Evolutionary conservation across 108 stramenopile genomes (phyloP).

Genomic region (Skeletonema potamos): DNA sequence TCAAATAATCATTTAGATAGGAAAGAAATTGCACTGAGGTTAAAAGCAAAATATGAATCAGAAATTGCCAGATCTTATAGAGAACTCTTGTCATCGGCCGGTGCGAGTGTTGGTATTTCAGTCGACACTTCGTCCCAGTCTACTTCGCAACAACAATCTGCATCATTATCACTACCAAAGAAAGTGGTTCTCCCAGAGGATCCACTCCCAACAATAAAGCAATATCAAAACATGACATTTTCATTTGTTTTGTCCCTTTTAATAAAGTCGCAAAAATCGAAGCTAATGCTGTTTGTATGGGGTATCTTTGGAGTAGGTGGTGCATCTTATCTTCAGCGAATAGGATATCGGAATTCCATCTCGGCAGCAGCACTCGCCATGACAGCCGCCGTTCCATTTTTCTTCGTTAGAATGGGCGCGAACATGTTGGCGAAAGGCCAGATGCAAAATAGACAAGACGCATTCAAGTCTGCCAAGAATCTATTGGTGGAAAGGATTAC

Average conservation of each 20-base stretch:
- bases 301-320: neutral
- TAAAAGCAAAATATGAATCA: conserved; percentile 37
- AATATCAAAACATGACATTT: neutral
- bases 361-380: neutral
- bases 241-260: neutral
- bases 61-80: conserved; percentile 22
- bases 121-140: neutral
- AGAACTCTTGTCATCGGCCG: conserved; percentile 10
- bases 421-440: conserved; percentile 2
- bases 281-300: neutral
- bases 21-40: neutral
- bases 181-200: conserved; percentile 2
- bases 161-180: neutral
- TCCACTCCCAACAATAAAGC: neutral
- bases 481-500: conserved; percentile 39
- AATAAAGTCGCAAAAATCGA: neutral
- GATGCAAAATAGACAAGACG: conserved; percentile 38
- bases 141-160: neutral
- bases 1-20: conserved; percentile 1
- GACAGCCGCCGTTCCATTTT: conserved; percentile 27
- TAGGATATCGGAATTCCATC: neutral
- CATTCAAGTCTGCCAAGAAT: conserved; percentile 48
- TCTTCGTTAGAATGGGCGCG: conserved; percentile 3
- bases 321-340: neutral
- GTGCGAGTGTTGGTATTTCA: neutral